phyloP scores from a whole-genome alignment of 352 stramenopile species.

The Phytopythium mirpurense region DNA sequence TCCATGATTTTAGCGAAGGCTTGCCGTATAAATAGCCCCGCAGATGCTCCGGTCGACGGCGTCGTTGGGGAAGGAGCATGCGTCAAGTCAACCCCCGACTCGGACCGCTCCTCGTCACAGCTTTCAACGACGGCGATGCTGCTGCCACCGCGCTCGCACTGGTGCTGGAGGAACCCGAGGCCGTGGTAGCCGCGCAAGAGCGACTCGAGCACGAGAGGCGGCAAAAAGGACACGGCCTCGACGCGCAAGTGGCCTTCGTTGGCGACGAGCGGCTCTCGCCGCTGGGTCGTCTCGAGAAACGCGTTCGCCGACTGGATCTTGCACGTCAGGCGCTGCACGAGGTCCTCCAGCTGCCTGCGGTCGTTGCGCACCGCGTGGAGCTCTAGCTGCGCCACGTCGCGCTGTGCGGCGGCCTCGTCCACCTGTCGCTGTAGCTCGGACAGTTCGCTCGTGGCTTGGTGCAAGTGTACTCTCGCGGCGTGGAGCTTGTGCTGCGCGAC shows the following conservation, averaged over 20 bases:
- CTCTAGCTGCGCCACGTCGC: constrained; percentile 43
- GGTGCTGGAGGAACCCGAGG: constrained; percentile 58
- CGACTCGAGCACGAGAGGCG: constrained; percentile 59
- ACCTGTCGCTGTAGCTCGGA: constrained; percentile 38
- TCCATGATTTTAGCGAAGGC: constrained; percentile 3
- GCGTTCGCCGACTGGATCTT: constrained; percentile 53
- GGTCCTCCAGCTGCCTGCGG: constrained; percentile 52
- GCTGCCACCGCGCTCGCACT: neutral
- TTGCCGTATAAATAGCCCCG: neutral
- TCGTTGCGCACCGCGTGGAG: constrained; percentile 51
- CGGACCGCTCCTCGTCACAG: neutral
- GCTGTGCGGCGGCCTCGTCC: constrained; percentile 43
- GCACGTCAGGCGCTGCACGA: constrained; percentile 35
- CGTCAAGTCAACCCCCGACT: neutral
- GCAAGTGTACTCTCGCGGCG: constrained; percentile 31
- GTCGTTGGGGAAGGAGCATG: neutral
- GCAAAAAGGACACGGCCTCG: constrained; percentile 56
- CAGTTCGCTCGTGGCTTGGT: constrained; percentile 26
- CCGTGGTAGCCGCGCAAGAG: constrained; percentile 55
- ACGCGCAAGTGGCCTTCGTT: constrained; percentile 61
- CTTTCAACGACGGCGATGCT: neutral
- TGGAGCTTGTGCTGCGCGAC: constrained; percentile 20
- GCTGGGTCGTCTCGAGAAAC: constrained; percentile 40
- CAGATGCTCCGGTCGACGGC: constrained; percentile 7
- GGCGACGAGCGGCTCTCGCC: constrained; percentile 46